phyloP scores from a whole-genome alignment of 495 filamentous ascomycete species.

The Penicillium mononematosum region DNA sequence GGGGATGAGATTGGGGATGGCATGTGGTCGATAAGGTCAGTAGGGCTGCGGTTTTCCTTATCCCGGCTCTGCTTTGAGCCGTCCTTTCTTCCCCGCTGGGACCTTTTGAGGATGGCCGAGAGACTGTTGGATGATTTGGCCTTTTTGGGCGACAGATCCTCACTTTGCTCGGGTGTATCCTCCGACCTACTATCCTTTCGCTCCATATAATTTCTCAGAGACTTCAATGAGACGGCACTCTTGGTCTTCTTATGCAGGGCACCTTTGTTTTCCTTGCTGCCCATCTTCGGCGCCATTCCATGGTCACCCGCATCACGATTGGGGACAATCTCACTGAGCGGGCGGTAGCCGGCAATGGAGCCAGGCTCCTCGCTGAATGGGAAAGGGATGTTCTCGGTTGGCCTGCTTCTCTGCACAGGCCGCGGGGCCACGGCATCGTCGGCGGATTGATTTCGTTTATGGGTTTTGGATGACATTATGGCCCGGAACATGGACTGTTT shows the following conservation, averaged over 20 bases:
- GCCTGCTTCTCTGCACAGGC: conserved; percentile 17
- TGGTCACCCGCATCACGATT: conserved; percentile 39
- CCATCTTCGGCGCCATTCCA: conserved; percentile 22
- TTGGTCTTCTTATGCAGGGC: conserved; percentile 62
- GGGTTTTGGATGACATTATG: conserved; percentile 43
- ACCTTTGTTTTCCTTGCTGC: conserved; percentile 32
- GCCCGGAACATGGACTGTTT: conserved; percentile 46
- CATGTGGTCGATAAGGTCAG: conserved; percentile 44
- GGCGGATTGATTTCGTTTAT: conserved; percentile 43
- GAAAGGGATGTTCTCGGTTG: conserved; percentile 20
- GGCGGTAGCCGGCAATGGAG: conserved; percentile 28
- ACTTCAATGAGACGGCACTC: conserved; percentile 65
- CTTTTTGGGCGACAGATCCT: conserved; percentile 66
- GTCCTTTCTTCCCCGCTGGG: conserved; percentile 45
- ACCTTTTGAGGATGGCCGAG: conserved; percentile 51
- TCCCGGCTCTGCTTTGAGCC: conserved; percentile 53
- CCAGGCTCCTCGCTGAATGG: conserved; percentile 31
- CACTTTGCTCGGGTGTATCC: conserved; percentile 34
- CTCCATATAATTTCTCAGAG: conserved; percentile 54
- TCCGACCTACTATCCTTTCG: conserved; percentile 51
- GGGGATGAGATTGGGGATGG: conserved; percentile 78
- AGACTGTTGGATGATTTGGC: conserved; percentile 81
- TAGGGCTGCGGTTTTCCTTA: conserved; percentile 72
- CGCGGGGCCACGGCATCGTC: conserved; percentile 34
- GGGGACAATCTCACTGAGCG: conserved; percentile 39